phyloP scores from a whole-genome alignment of 352 stramenopile genomes.

The Pythium rishiriense region DNA sequence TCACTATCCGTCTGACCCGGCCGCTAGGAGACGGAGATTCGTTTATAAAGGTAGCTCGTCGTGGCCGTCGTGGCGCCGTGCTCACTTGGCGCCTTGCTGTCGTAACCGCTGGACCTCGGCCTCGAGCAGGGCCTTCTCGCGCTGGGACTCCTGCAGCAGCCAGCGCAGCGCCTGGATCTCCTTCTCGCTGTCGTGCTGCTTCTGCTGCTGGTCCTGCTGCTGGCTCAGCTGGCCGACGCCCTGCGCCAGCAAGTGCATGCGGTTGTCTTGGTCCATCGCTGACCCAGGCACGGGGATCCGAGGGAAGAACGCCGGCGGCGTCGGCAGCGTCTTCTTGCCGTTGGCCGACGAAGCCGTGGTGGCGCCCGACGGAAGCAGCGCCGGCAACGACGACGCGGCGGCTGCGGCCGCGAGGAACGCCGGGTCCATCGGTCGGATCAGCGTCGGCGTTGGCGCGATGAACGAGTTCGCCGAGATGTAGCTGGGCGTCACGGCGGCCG shows the following conservation, averaged over 20 bases:
- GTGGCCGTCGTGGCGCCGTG: neutral
- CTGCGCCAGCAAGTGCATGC: constrained; percentile 71
- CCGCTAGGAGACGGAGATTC: neutral
- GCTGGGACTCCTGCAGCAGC: constrained; percentile 71
- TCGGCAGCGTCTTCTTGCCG: constrained; percentile 3
- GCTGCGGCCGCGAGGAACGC: constrained; percentile 16
- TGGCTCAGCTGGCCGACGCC: constrained; percentile 63
- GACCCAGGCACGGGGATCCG: constrained; percentile 32
- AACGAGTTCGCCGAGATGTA: constrained; percentile 24
- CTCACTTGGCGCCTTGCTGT: constrained; percentile 33
- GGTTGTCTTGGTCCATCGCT: constrained; percentile 36
- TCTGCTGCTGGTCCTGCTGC: constrained; percentile 37
- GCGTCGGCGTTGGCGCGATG: constrained; percentile 38
- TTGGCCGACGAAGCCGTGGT: neutral
- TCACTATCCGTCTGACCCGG: neutral
- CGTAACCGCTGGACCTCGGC: constrained; percentile 69
- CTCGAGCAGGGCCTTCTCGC: constrained; percentile 66
- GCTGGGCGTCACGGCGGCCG: neutral
- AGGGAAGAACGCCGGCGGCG: constrained; percentile 39
- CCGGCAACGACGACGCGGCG: constrained; percentile 37
- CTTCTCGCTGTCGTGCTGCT: constrained; percentile 53
- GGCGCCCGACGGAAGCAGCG: constrained; percentile 45
- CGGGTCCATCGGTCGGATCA: constrained; percentile 35
- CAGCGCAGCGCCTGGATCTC: constrained; percentile 64
- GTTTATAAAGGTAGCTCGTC: neutral